A percentile compares a stretch with the other conserved stretches of the same genome.
Conservation (phyloP, 192 early-diverging fungal species). For the Phycomyces nitens region DNA sequence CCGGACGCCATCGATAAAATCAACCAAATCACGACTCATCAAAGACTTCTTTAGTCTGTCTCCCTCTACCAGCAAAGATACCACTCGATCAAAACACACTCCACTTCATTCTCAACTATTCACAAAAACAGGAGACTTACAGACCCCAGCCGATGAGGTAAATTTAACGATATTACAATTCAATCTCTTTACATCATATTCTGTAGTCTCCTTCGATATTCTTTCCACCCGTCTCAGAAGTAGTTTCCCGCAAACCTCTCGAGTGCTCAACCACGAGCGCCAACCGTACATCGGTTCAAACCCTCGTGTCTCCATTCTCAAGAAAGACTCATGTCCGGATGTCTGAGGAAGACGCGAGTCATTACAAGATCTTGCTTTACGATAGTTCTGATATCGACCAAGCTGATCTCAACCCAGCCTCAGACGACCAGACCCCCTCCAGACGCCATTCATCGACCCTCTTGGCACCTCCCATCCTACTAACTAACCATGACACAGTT, state of each 20-base stretch:
- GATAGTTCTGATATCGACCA: background rate
- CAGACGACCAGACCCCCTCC: background rate
- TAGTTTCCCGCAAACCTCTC: background rate
- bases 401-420: conserved; percentile 1
- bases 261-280: background rate
- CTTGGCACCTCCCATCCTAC: background rate
- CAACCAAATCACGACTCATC: background rate
- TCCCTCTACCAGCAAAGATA: background rate
- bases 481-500: background rate
- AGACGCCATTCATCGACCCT: background rate
- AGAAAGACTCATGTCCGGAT: conserved; percentile 18
- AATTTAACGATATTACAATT: background rate
- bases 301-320: conserved; percentile 22
- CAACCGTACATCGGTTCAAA: conserved; percentile 20
- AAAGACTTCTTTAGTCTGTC: background rate
- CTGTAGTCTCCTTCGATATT: no score
- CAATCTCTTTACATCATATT: background rate
- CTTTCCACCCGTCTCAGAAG: no score
- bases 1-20: background rate
- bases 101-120: background rate
- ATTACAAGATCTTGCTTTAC: background rate
- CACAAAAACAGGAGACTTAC: background rate
- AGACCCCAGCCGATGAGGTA: background rate
- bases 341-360: background rate
- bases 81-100: background rate